These are phyloP conservation scores for Salix brachista DNA, from an alignment of 345 rosid genomes.

Conservation along the genomic window DNA sequence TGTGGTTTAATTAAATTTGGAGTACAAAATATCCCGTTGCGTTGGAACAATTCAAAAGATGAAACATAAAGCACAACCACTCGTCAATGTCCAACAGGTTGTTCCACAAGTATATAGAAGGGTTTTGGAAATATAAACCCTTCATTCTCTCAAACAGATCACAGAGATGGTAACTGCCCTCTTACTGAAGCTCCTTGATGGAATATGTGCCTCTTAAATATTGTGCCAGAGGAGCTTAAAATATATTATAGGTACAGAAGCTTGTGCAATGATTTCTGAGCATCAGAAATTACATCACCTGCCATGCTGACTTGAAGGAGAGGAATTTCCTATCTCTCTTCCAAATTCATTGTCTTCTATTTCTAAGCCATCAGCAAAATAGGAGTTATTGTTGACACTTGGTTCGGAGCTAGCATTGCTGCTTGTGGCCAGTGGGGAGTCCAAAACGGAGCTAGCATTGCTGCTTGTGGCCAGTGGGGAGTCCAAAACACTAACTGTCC, in stretches of 20 bases:
- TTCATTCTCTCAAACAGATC: not conserved
- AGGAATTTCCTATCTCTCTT: conserved; percentile 46
- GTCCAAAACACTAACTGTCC: conserved; percentile 15
- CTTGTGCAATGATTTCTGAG: not conserved
- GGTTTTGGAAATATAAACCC: not conserved
- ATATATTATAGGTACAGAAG: not conserved
- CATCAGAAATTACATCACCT: conserved; percentile 7
- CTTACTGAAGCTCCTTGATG: not conserved
- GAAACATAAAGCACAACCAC: not conserved
- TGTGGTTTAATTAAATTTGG: not conserved
- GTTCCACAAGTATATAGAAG: not conserved
- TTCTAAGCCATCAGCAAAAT: conserved; percentile 18
- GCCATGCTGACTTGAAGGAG: conserved; percentile 37
- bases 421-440: conserved; percentile 27
- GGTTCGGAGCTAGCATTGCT: conserved; percentile 30
- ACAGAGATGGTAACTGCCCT: not conserved
- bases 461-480: conserved; percentile 30
- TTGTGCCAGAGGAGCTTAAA: conserved; percentile 1
- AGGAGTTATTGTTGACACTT: conserved; percentile 20
- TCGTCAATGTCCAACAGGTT: not conserved
- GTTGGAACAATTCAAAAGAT: not conserved
- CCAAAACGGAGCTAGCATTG: conserved; percentile 20
- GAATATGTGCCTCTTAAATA: conserved; percentile 21
- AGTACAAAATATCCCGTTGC: conserved; percentile 11
- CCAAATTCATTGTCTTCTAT: conserved; percentile 29